Base-by-base conservation (phyloP, 495 filamentous ascomycete genomes). In the Clavariopsis aquatica region DNA sequence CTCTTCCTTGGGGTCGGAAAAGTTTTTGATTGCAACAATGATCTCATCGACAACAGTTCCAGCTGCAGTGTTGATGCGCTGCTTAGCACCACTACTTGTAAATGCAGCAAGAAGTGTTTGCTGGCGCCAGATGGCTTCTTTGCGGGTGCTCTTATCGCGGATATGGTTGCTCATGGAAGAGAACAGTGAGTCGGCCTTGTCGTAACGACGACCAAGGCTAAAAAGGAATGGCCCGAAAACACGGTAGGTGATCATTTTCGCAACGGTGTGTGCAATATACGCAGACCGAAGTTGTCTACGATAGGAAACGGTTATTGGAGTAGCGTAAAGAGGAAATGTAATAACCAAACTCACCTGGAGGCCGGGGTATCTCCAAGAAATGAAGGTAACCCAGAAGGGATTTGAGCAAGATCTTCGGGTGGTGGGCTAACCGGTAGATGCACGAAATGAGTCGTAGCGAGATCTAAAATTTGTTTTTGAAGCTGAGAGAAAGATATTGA, bases 151-250 rank as follows among this genome's bases (percentile, higher is more conserved):
- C 68, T 86, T 87, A 41, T 81, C 79, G 19, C 84, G 82, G 41
- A 87, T 82, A 31, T 86, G 82, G 72, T 82, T 83, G 9, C 83
- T 85, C 57, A 87, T 79, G 68, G 84, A 79, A 59, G 82, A 79
- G 78, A 87, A 86, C 62, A 85, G 80, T 15, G 80, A 82, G 70
- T 87, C 84, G 13, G 83, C 82, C 65, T 85, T 85, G 69, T 86
- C 84, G 71, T 84, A 85, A 23, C 83, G 72, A 28, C 80, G 80
- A n/a, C 83, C 83, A 6, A 87, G 71, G 31, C 83, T 84, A 73
- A 87, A 87, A 2, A 87, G 73, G 76, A 87, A 87, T 6, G 84
- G 85, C 36, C 84, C 80, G 75, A 87, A 87, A 41, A 87, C 82
- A n/a, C 84, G 79, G 68, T 81, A 82, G 26, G 81, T 85, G 45